Percentiles rank a stretch among this genome's conserved stretches.
phyloP scores from a whole-genome alignment of 2,329 filamentous ascomycete genomes.

The Cladosporium sp. region DNA sequence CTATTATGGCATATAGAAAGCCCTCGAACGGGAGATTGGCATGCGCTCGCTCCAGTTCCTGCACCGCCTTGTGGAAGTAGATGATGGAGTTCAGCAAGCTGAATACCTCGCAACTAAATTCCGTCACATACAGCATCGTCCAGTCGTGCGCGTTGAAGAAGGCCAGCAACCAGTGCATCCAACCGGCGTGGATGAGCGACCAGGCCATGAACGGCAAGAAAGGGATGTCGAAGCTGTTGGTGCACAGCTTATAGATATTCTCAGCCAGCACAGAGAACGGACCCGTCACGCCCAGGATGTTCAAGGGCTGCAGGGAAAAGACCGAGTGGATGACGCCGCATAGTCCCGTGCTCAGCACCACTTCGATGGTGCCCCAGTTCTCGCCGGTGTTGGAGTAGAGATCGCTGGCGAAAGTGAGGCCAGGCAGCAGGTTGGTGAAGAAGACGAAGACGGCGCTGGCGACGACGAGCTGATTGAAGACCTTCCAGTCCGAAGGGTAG shows the following conservation, averaged over 20 bases:
- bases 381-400: constrained; percentile 56
- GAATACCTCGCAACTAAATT: constrained; percentile 61
- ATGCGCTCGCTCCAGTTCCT: constrained; percentile 57
- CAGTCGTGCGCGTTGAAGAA: constrained; percentile 64
- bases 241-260: constrained; percentile 56
- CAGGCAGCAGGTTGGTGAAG: constrained; percentile 60
- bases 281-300: constrained; percentile 59
- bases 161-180: constrained; percentile 59
- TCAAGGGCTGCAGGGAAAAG: constrained; percentile 57
- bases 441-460: constrained; percentile 61
- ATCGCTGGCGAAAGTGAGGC: constrained; percentile 62
- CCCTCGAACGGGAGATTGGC: constrained; percentile 52
- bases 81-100: constrained; percentile 61
- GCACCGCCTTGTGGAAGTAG: constrained; percentile 62
- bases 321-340: constrained; percentile 58
- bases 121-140: constrained; percentile 65
- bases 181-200: constrained; percentile 58
- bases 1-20: constrained; percentile 60
- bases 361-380: constrained; percentile 61
- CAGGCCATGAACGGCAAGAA: constrained; percentile 65
- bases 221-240: constrained; percentile 50
- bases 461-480: constrained; percentile 59
- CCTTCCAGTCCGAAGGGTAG: constrained; percentile 31
- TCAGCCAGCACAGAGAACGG: constrained; percentile 62
- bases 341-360: constrained; percentile 60